phyloP scores from a whole-genome alignment of 148 eudicot genomes.

The Fagopyrum esculentum region DNA sequence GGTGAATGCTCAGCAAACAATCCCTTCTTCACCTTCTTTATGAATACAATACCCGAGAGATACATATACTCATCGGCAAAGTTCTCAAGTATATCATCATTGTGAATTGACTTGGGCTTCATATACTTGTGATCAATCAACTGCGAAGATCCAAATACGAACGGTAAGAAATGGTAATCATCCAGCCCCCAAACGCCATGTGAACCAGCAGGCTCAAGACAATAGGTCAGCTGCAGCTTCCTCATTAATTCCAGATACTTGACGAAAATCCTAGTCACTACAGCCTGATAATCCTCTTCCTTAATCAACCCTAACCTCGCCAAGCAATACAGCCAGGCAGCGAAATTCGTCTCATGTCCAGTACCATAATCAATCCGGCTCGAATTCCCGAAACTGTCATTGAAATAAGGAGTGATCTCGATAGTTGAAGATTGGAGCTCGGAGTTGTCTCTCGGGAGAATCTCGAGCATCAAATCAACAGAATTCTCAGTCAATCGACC shows the following conservation, averaged over 20 bases:
- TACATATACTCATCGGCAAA: constrained; percentile 73
- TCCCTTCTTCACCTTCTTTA: constrained; percentile 90
- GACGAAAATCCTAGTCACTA: constrained; percentile 69
- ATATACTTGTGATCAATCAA: constrained; percentile 88
- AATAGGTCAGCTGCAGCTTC: constrained; percentile 73
- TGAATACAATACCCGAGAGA: constrained; percentile 57
- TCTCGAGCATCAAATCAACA: constrained; percentile 30
- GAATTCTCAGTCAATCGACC: constrained; percentile 35
- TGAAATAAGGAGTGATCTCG: constrained; percentile 63
- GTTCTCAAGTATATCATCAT: constrained; percentile 84
- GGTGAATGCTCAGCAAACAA: constrained; percentile 89
- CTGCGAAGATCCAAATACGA: constrained; percentile 85
- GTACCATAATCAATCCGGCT: constrained; percentile 86
- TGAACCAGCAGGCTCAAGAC: constrained; percentile 90
- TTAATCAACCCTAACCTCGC: constrained; percentile 59
- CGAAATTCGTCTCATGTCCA: constrained; percentile 88
- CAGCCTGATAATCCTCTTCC: constrained; percentile 79
- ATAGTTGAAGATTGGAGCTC: constrained; percentile 26
- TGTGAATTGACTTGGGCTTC: constrained; percentile 95
- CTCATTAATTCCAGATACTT: constrained; percentile 83
- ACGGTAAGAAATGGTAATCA: constrained; percentile 89
- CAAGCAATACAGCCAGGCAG: constrained; percentile 87
- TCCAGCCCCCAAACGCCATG: constrained; percentile 99
- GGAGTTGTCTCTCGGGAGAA: constrained; percentile 23
- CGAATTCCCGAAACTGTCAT: constrained; percentile 75